Conservation (phyloP, 2,329 filamentous ascomycete species). For the Erysiphe pulchra region DNA sequence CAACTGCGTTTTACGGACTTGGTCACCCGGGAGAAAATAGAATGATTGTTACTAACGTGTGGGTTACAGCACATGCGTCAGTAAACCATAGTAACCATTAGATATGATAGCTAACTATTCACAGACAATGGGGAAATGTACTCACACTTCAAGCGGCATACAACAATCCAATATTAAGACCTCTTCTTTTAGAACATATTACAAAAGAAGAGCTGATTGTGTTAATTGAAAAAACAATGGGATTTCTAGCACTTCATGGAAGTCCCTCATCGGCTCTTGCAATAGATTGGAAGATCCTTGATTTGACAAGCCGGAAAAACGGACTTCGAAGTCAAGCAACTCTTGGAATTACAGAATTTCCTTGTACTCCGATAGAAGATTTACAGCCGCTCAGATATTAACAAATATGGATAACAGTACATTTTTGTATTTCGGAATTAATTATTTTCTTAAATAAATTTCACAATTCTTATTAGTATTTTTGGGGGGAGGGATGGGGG, state of each 20-base stretch:
- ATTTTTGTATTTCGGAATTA: too few species aligned
- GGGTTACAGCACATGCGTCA: constrained; percentile 89
- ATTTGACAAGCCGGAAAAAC: constrained; percentile 10
- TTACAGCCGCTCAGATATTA: too few species aligned
- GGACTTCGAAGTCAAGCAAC: constrained; percentile 3
- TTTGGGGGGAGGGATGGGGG: too few species aligned
- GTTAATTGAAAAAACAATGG: constrained; percentile 49
- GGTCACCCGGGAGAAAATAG: constrained; percentile 24
- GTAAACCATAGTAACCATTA: constrained; percentile 15
- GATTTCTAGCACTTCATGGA: constrained; percentile 43
- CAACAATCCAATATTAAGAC: constrained; percentile 34
- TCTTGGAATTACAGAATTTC: constrained; percentile 4
- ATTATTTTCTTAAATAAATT: too few species aligned
- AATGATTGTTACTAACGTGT: constrained; percentile 80
- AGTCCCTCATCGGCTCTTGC: constrained; percentile 50
- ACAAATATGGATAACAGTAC: too few species aligned
- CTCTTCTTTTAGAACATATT: constrained; percentile 30
- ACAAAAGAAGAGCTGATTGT: constrained; percentile 25
- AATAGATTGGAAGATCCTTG: constrained; percentile 50
- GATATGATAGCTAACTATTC: constrained; percentile 6
- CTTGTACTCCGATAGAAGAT: constrained; percentile 5
- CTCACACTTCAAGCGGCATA: constrained; percentile 69
- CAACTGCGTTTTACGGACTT: constrained; percentile 50
- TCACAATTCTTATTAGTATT: too few species aligned
- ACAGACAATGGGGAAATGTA: constrained; percentile 87